Percentiles rank a stretch among this genome's conserved stretches.
Conservation (phyloP, 2,329 filamentous ascomycete genomes). For the Rhinocladiella mackenziei region DNA sequence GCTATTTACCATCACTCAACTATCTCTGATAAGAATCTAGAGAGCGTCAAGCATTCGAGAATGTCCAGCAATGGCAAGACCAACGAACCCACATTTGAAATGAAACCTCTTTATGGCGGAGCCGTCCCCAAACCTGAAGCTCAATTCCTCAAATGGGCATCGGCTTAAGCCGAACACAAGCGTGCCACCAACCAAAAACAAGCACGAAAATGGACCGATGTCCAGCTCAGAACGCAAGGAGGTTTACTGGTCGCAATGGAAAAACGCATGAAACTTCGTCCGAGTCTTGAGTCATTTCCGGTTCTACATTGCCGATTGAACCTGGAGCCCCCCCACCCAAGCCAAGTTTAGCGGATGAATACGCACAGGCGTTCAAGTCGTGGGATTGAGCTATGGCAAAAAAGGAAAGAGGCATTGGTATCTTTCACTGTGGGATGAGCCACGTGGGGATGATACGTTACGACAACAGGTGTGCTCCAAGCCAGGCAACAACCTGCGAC, state of each 20-base stretch:
- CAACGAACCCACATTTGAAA: background rate
- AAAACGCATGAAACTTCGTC: background rate
- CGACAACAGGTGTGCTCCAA: too few species aligned
- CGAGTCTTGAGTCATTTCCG: too few species aligned
- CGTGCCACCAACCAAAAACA: background rate
- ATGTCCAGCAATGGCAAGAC: too few species aligned
- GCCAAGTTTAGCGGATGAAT: background rate
- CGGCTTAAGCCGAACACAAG: background rate
- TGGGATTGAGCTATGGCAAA: slow-evolving; percentile 7
- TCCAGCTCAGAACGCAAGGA: background rate
- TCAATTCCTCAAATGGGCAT: background rate
- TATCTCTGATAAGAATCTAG: slow-evolving; percentile 3
- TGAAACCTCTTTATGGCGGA: background rate
- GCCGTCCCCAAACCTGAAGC: background rate
- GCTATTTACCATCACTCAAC: slow-evolving; percentile 1
- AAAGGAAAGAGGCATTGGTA: slow-evolving; percentile 8
- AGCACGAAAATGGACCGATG: too few species aligned
- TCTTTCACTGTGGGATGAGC: slow-evolving; percentile 1
- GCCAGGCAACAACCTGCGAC: too few species aligned
- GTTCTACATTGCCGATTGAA: slow-evolving; percentile 2
- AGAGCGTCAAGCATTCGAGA: slow-evolving; percentile 8
- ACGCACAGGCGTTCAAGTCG: slow-evolving; percentile 2
- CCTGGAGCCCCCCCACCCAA: background rate
- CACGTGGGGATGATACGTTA: too few species aligned
- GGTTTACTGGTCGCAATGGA: background rate